These are phyloP conservation scores for Psilocybe sp. DNA, from an alignment of 768 basidiomycete species.

Conservation along the genomic window DNA sequence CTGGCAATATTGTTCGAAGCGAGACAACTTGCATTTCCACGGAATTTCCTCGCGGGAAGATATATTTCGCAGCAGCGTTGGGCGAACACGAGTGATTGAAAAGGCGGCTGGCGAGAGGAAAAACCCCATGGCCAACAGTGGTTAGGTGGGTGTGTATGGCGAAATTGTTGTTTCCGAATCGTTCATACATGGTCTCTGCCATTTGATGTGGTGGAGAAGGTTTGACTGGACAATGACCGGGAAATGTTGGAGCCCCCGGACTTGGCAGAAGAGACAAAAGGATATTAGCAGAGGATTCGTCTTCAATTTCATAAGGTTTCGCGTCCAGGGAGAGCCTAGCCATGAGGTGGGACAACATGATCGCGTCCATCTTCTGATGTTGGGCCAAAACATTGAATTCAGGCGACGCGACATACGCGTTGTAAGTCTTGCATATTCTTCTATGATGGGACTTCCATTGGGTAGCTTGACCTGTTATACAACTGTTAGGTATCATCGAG, in stretches of 20 bases:
- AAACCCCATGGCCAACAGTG: slow-evolving; percentile 71
- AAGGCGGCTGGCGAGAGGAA: slow-evolving; percentile 71
- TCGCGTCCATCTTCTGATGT: slow-evolving; percentile 57
- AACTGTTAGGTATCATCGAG: slow-evolving; percentile 3
- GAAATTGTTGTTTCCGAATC: slow-evolving; percentile 84
- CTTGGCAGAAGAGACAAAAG: slow-evolving; percentile 31
- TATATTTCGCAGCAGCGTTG: slow-evolving; percentile 66
- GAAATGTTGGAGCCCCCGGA: slow-evolving; percentile 23
- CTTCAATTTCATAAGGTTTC: slow-evolving; percentile 14
- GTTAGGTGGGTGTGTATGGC: slow-evolving; percentile 70
- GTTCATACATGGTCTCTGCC: slow-evolving; percentile 39
- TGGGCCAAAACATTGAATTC: slow-evolving; percentile 45
- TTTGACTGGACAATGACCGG: slow-evolving; percentile 29
- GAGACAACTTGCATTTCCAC: slow-evolving; percentile 66
- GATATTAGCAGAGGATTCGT: slow-evolving; percentile 6
- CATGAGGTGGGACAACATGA: slow-evolving; percentile 63
- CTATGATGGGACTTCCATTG: slow-evolving; percentile 71
- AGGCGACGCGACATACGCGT: slow-evolving; percentile 41
- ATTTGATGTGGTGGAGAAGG: slow-evolving; percentile 25
- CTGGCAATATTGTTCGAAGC: slow-evolving; percentile 49
- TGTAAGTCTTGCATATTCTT: slow-evolving; percentile 62
- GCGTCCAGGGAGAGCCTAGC: slow-evolving; percentile 33
- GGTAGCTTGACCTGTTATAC: slow-evolving; percentile 53
- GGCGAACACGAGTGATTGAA: slow-evolving; percentile 85
- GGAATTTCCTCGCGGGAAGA: slow-evolving; percentile 31